These are phyloP conservation scores for Schizosaccharomyces lindneri DNA, from an alignment of 805 yeast species.

Conservation along the genomic window DNA sequence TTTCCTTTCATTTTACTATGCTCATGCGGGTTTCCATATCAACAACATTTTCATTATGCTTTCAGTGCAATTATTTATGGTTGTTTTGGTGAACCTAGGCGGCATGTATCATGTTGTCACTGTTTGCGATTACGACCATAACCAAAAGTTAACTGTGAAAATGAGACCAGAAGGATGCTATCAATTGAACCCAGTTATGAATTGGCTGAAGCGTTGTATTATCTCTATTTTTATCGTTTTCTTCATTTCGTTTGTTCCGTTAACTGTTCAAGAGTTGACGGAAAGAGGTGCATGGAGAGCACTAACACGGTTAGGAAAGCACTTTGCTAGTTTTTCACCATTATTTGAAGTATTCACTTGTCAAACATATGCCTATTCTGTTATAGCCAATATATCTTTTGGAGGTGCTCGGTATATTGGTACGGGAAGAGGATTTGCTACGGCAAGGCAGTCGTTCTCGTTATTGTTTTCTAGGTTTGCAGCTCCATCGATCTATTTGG, in stretches of 20 bases:
- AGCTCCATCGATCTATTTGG: constrained; percentile 50
- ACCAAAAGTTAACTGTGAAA: constrained; percentile 48
- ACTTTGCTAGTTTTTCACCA: constrained; percentile 62
- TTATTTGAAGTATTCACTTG: constrained; percentile 86
- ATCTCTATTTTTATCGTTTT: constrained; percentile 78
- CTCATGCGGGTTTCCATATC: constrained; percentile 89
- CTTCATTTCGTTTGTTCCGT: constrained; percentile 71
- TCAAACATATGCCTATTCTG: constrained; percentile 65
- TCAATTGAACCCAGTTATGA: constrained; percentile 57
- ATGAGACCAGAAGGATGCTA: constrained; percentile 66
- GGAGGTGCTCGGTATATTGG: constrained; percentile 86
- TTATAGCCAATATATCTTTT: constrained; percentile 49
- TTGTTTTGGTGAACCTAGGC: constrained; percentile 56
- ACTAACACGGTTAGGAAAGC: constrained; percentile 39
- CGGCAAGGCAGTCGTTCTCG: constrained; percentile 49
- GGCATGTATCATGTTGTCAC: constrained; percentile 51
- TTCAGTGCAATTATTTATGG: constrained; percentile 64
- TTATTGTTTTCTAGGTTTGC: constrained; percentile 55
- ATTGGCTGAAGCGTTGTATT: constrained; percentile 81
- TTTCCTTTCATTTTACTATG: constrained; percentile 78
- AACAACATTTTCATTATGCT: constrained; percentile 70
- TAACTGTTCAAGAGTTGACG: constrained; percentile 62
- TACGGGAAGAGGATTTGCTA: constrained; percentile 87
- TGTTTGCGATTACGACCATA: constrained; percentile 37
- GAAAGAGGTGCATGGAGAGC: constrained; percentile 73